Conservation (phyloP, 2,329 filamentous ascomycete species). For the Amphichorda felina region DNA sequence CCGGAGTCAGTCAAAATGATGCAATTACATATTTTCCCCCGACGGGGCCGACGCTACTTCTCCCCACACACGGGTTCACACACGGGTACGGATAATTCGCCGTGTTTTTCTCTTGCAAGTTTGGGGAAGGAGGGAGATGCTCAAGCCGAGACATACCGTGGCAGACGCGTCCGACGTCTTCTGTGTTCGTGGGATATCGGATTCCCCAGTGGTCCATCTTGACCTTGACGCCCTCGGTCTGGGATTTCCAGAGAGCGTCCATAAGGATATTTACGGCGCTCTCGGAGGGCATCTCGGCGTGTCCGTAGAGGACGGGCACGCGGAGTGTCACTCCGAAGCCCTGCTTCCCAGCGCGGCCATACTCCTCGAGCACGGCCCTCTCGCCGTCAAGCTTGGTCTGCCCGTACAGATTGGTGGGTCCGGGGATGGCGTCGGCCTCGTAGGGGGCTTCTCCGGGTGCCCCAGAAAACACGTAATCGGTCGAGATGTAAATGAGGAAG, state of each 20-base stretch:
- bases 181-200: slow-evolving; percentile 79
- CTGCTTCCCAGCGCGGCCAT: slow-evolving; percentile 29
- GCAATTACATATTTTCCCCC: too few relatives aligned
- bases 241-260: slow-evolving; percentile 63
- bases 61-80: not conserved
- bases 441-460: slow-evolving; percentile 75
- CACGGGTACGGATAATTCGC: not conserved
- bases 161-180: slow-evolving; percentile 72
- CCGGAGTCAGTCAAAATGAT: not conserved
- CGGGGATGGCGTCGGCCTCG: slow-evolving; percentile 46
- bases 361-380: slow-evolving; percentile 53
- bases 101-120: not conserved
- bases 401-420: slow-evolving; percentile 66
- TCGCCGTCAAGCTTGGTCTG: slow-evolving; percentile 51
- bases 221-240: slow-evolving; percentile 48
- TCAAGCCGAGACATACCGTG: slow-evolving; percentile 38
- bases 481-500: slow-evolving; percentile 67
- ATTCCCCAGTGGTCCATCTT: slow-evolving; percentile 81
- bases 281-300: slow-evolving; percentile 57
- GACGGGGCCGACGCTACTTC: too few relatives aligned
- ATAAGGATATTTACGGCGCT: slow-evolving; percentile 77
- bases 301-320: slow-evolving; percentile 76
- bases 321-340: slow-evolving; percentile 59
- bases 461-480: slow-evolving; percentile 71
- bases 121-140: too few relatives aligned